Conservation (phyloP, 495 filamentous ascomycete genomes). For the Lindgomyces ingoldianus region DNA sequence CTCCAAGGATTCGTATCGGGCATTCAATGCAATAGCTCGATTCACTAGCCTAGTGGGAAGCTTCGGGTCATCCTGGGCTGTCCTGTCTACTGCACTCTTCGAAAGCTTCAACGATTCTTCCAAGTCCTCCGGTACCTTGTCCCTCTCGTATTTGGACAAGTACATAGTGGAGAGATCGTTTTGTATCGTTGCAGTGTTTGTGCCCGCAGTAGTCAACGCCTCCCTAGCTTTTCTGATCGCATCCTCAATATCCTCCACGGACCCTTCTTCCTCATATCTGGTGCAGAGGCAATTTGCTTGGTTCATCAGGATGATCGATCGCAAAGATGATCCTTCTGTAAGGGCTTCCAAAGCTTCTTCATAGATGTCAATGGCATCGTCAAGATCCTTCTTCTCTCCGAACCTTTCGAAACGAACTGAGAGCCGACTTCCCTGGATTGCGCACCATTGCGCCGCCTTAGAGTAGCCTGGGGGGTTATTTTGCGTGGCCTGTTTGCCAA, state of each 20-base stretch:
- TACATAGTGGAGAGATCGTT: constrained; percentile 18
- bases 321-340: constrained; percentile 1
- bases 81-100: constrained; percentile 1
- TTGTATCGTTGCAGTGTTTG: constrained; percentile 5
- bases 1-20: constrained; percentile 2
- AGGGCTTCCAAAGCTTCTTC: background rate
- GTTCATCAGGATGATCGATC: constrained; percentile 14
- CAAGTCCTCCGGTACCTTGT: constrained; percentile 1
- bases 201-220: background rate
- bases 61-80: background rate
- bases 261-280: constrained; percentile 1
- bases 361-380: constrained; percentile 11
- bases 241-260: constrained; percentile 3
- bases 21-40: background rate
- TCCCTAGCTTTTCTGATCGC: constrained; percentile 3
- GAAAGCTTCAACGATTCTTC: constrained; percentile 3
- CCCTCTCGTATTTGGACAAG: constrained; percentile 16
- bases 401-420: constrained; percentile 14
- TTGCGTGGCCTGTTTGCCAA: background rate
- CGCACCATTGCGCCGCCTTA: constrained; percentile 10
- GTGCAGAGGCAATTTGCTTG: constrained; percentile 16
- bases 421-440: constrained; percentile 11
- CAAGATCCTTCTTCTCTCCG: constrained; percentile 8
- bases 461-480: constrained; percentile 2
- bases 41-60: constrained; percentile 8